Percentiles rank a stretch among this genome's conserved stretches.
phyloP scores from a whole-genome alignment of 1,284 basidiomycete species.

The Pseudozyma thailandica region DNA sequence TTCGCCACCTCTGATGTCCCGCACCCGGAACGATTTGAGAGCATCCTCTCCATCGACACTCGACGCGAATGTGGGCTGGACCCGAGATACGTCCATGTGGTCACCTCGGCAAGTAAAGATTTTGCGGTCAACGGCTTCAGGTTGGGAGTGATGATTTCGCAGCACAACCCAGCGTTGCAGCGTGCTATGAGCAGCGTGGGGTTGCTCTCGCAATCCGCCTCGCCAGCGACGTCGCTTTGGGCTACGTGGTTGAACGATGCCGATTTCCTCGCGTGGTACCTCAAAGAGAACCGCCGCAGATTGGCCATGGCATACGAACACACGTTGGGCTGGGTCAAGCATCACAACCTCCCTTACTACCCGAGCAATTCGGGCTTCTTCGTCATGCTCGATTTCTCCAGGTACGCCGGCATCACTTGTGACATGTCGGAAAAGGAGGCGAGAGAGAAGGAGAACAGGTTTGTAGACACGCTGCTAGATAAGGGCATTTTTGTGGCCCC shows the following conservation, averaged over 20 bases:
- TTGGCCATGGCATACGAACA: slow-evolving; percentile 35
- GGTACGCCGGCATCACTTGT: slow-evolving; percentile 5
- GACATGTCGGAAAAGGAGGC: slow-evolving; percentile 2
- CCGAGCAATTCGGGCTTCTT: slow-evolving; percentile 54
- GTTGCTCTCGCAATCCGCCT: slow-evolving; percentile 33
- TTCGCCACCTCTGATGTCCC: slow-evolving; percentile 28
- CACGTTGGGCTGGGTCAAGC: slow-evolving; percentile 22
- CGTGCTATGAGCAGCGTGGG: slow-evolving; percentile 37
- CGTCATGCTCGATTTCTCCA: slow-evolving; percentile 40
- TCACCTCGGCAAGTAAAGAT: slow-evolving; percentile 57
- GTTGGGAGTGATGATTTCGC: slow-evolving; percentile 49
- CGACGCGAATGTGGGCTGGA: slow-evolving; percentile 32
- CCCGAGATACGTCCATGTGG: slow-evolving; percentile 45
- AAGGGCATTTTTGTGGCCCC: slow-evolving; percentile 45
- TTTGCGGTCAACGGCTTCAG: slow-evolving; percentile 61
- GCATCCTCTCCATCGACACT: slow-evolving; percentile 52
- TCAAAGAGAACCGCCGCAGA: slow-evolving; percentile 47
- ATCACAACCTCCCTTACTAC: slow-evolving; percentile 39
- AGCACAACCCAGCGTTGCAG: slow-evolving; percentile 46
- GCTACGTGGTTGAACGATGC: slow-evolving; percentile 38
- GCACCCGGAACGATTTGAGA: slow-evolving; percentile 37
- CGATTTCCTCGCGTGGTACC: slow-evolving; percentile 47
- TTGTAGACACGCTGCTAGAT: slow-evolving; percentile 36
- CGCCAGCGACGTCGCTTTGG: slow-evolving; percentile 44
- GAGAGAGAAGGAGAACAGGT: slow-evolving; percentile 22